Conservation (phyloP, 2,329 filamentous ascomycete genomes). For the Trichoderma endophyticum region DNA sequence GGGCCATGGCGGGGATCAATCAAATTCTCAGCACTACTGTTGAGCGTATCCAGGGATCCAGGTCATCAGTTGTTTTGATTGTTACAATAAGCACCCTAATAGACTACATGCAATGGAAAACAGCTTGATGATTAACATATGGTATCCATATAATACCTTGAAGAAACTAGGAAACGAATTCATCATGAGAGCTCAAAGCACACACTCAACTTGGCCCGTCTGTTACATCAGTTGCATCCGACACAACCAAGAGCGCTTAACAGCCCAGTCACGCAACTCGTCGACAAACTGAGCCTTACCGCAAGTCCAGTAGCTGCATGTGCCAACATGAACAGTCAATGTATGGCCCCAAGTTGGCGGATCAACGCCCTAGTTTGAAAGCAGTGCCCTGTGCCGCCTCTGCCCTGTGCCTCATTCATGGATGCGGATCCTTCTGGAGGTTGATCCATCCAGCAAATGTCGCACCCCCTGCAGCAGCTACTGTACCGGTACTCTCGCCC, state of each 20-base stretch:
- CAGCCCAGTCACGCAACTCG: not conserved
- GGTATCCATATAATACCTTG: no score
- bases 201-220: not conserved
- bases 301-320: not conserved
- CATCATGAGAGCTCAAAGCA: not conserved
- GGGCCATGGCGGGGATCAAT: not conserved
- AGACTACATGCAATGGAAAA: not conserved
- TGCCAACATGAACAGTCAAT: not conserved
- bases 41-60: not conserved
- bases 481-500: not conserved
- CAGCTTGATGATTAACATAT: no score
- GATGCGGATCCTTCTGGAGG: not conserved
- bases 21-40: not conserved
- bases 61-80: not conserved
- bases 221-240: not conserved
- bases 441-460: not conserved
- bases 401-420: not conserved
- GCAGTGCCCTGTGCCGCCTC: not conserved
- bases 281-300: not conserved
- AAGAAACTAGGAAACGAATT: not conserved
- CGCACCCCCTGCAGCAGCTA: not conserved
- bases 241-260: slow-evolving; percentile 1
- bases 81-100: not conserved
- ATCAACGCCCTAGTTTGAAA: not conserved
- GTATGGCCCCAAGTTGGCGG: not conserved